Conservation (phyloP, 352 stramenopile species). For the Phytophthora macrochlamydospora region DNA sequence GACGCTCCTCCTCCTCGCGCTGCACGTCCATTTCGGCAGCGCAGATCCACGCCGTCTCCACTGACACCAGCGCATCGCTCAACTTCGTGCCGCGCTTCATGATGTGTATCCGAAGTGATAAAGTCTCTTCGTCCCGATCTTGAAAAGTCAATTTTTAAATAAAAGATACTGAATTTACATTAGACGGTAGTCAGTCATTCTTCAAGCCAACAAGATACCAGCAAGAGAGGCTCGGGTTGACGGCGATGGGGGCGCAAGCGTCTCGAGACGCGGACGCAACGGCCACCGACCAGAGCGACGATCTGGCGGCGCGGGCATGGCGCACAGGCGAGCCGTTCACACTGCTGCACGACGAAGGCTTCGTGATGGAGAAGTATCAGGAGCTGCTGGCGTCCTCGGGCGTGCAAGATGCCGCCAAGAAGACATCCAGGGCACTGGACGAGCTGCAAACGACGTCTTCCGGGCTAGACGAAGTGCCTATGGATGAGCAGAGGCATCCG, state of each 20-base stretch:
- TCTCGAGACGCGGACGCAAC: constrained; percentile 18
- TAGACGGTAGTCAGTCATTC: neutral
- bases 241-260: constrained; percentile 32
- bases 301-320: constrained; percentile 38
- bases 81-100: constrained; percentile 43
- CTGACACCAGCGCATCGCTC: constrained; percentile 33
- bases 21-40: constrained; percentile 56
- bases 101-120: constrained; percentile 1
- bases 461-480: constrained; percentile 52
- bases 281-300: constrained; percentile 17
- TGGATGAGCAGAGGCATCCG: constrained; percentile 66
- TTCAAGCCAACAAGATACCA: constrained; percentile 1
- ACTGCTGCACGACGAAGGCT: constrained; percentile 71
- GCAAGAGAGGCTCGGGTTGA: neutral
- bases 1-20: constrained; percentile 51
- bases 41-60: constrained; percentile 69
- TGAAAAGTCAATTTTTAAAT: neutral
- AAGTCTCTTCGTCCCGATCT: neutral
- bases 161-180: neutral
- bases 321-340: constrained; percentile 67
- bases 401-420: neutral
- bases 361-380: constrained; percentile 71
- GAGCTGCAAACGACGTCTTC: constrained; percentile 47
- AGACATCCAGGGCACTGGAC: constrained; percentile 7
- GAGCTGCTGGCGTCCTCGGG: constrained; percentile 33